These are phyloP conservation scores for Dryadomyces quercivorus DNA, from an alignment of 2,329 filamentous ascomycete species.

Conservation along the genomic window DNA sequence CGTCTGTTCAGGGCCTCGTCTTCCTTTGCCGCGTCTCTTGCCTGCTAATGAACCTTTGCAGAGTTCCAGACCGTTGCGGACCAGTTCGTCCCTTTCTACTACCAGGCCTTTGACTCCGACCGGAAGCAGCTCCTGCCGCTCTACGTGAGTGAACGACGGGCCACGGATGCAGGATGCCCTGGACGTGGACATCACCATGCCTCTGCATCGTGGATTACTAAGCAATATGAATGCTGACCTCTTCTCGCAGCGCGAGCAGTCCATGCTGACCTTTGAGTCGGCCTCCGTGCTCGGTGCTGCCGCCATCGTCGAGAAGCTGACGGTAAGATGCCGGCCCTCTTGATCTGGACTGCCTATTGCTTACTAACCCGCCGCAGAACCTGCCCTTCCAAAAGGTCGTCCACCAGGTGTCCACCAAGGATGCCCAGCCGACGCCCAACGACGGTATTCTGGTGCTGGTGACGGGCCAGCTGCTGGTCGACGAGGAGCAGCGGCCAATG, in stretches of 20 bases:
- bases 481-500: constrained; percentile 77
- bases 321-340: constrained; percentile 41
- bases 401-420: constrained; percentile 65
- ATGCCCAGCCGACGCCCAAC: constrained; percentile 65
- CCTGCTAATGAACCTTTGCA: background rate
- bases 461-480: constrained; percentile 75
- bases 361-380: constrained; percentile 33
- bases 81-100: constrained; percentile 86
- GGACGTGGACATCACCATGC: too few relatives aligned
- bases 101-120: constrained; percentile 70
- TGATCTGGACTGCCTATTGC: background rate
- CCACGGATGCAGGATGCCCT: too few relatives aligned
- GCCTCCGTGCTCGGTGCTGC: constrained; percentile 48
- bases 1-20: background rate
- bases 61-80: constrained; percentile 34
- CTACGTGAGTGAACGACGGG: constrained; percentile 71
- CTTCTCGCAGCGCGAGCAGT: constrained; percentile 53
- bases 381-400: constrained; percentile 73
- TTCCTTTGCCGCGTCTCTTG: background rate
- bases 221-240: background rate
- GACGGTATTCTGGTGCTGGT: constrained; percentile 77
- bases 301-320: constrained; percentile 68
- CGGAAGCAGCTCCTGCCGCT: constrained; percentile 53
- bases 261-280: constrained; percentile 90
- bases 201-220: too few relatives aligned